Evolutionary conservation across 306 rosid genomes (phyloP).

Genomic region (Quercus gilva): DNA sequence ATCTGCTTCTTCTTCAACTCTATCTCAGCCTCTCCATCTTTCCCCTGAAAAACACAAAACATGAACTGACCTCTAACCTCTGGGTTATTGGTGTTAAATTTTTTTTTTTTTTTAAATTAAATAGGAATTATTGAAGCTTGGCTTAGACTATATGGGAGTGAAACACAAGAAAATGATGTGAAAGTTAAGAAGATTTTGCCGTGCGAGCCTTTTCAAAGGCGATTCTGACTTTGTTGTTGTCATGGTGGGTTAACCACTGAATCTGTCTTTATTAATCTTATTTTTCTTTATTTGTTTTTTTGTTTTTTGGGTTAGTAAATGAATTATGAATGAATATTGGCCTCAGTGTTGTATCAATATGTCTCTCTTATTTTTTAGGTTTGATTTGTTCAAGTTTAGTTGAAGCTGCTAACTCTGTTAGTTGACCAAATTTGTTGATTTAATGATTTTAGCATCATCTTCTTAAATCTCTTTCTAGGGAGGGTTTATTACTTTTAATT

Average conservation of each 20-base stretch:
- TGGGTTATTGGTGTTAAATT: too few relatives aligned
- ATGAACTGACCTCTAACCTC: too few relatives aligned
- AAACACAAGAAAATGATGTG: constrained; percentile 22
- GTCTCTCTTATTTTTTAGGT: neutral
- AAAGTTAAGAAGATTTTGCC: constrained; percentile 68
- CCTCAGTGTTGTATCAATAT: neutral
- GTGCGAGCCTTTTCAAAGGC: constrained; percentile 33
- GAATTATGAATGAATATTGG: neutral
- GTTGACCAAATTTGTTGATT: constrained; percentile 43
- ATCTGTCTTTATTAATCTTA: constrained; percentile 1
- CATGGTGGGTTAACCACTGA: constrained; percentile 58
- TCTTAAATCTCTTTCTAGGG: neutral
- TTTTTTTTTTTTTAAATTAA: neutral
- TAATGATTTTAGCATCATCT: neutral
- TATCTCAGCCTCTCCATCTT: too few relatives aligned
- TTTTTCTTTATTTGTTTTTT: constrained; percentile 9
- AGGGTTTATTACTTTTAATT: neutral
- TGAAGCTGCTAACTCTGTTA: constrained; percentile 16
- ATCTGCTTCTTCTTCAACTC: too few relatives aligned
- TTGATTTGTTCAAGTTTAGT: constrained; percentile 25
- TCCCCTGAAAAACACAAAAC: too few relatives aligned
- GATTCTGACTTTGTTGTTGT: constrained; percentile 49
- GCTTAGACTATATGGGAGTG: constrained; percentile 5
- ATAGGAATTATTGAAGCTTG: constrained; percentile 20
- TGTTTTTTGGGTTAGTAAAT: neutral